phyloP scores from a whole-genome alignment of 495 filamentous ascomycete species.

The Pseudevernia furfuracea region DNA sequence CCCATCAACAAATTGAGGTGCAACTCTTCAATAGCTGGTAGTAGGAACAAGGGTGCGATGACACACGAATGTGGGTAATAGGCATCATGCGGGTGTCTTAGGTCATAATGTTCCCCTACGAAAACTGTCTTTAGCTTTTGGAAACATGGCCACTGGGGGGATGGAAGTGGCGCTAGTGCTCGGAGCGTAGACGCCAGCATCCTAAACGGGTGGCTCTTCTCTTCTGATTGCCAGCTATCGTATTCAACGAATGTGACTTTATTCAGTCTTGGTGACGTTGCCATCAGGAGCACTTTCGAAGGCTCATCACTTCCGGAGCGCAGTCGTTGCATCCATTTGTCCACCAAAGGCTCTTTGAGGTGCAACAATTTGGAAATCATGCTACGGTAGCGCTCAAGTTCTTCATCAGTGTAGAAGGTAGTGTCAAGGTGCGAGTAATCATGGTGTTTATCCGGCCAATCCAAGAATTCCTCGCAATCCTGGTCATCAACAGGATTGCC shows the following conservation, averaged over 20 bases:
- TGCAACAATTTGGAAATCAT: background rate
- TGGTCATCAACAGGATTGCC: background rate
- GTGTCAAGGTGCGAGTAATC: background rate
- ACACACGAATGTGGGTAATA: background rate
- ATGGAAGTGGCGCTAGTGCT: background rate
- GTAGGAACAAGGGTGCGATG: background rate
- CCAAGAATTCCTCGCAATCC: background rate
- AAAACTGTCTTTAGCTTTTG: background rate
- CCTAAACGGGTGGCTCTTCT: background rate
- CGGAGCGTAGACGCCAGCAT: background rate
- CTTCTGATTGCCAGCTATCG: background rate
- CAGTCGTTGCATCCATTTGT: slow-evolving; percentile 1
- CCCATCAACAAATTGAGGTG: background rate
- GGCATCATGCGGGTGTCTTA: background rate
- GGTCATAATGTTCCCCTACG: background rate
- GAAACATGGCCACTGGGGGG: background rate
- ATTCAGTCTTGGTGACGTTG: background rate
- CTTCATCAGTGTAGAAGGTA: background rate
- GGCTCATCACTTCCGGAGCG: background rate
- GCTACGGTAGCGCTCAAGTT: background rate
- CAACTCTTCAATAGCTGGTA: background rate
- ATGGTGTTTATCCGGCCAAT: background rate
- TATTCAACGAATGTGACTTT: background rate
- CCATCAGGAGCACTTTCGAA: background rate
- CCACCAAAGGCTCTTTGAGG: background rate